phyloP scores from a whole-genome alignment of 345 rosid genomes.

The Eucalyptus curtisii region DNA sequence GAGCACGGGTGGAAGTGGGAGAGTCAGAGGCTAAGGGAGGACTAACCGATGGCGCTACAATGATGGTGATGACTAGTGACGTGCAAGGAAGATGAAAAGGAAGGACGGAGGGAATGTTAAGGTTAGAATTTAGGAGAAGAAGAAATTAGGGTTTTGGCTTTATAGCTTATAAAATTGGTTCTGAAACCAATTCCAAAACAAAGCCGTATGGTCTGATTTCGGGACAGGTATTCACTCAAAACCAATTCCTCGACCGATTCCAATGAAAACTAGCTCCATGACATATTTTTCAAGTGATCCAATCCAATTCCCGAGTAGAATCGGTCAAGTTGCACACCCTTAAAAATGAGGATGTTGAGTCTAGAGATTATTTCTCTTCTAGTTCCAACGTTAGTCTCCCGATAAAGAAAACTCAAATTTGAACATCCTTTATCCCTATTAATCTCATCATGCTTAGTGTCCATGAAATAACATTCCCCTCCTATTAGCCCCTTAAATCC shows the following conservation, averaged over 20 bases:
- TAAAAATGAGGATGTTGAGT: not conserved
- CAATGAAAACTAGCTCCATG: too few relatives aligned
- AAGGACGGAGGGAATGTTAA: not conserved
- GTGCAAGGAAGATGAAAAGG: not conserved
- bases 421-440: not conserved
- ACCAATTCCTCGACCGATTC: fast-evolving
- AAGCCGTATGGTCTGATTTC: not conserved
- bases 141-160: too few relatives aligned
- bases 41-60: fast-evolving
- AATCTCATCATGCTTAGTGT: not conserved
- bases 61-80: fast-evolving
- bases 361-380: not conserved
- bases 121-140: too few relatives aligned
- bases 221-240: not conserved
- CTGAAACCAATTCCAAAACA: too few relatives aligned
- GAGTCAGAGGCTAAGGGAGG: not conserved
- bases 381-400: not conserved
- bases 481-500: not conserved
- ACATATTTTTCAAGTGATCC: too few relatives aligned
- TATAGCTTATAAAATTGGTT: not conserved
- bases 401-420: too few relatives aligned
- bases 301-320: not conserved
- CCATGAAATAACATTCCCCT: not conserved
- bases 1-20: not conserved
- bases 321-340: not conserved